Base-by-base conservation (phyloP, 768 basidiomycete species). In the Pholiota microspora region DNA sequence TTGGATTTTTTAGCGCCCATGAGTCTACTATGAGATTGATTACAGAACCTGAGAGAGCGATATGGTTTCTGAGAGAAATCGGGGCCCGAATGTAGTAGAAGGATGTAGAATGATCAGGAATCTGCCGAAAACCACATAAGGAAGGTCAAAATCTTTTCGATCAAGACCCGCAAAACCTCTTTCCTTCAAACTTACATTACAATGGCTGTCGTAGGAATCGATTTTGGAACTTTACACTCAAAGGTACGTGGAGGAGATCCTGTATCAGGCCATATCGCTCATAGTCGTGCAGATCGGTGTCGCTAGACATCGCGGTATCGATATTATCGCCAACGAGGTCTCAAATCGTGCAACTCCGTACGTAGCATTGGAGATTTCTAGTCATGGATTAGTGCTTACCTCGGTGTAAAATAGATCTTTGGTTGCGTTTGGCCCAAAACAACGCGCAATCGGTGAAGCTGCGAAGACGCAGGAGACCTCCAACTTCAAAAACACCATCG, bases 401-500 rank as follows among this genome's bases (percentile, higher is more conserved):
- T 53, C 35, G 31, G 2, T 42, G 38, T 58, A 38, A 18, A 36
- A 6, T 64, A 98, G 95, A 67, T 95, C 96, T 40, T 83, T 99
- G 58, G 87, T 99, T 54, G 93, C 92, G 5, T 99, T 97, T 71
- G 94, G 95, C 10, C 83, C 84, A 18, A 93, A 92, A 69, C 90
- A 94, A 64, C 89, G 96, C 42, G 72, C 87, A 45, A 89, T 98
- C 68, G 96, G 97, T 59, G 96, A 99, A 73, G 59, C 94, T 16
- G 96, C 95, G 62, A 99, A 98, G 79, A 98, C 92, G 0, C 92
- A 95, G 62, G 96, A 98, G 73, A 97, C 89, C 13, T 95, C 94
- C 62, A 98, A 98, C 75, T 98, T 94, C 82, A 90, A 85, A 73
- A 99, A 98, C 77, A 98, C 97, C 23, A 80, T 97, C 68, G 97